Percentiles rank a stretch among this genome's conserved stretches.
Evolutionary conservation across 2,329 filamentous ascomycete genomes (phyloP).

Genomic region (Amylocarpus encephaloides): DNA sequence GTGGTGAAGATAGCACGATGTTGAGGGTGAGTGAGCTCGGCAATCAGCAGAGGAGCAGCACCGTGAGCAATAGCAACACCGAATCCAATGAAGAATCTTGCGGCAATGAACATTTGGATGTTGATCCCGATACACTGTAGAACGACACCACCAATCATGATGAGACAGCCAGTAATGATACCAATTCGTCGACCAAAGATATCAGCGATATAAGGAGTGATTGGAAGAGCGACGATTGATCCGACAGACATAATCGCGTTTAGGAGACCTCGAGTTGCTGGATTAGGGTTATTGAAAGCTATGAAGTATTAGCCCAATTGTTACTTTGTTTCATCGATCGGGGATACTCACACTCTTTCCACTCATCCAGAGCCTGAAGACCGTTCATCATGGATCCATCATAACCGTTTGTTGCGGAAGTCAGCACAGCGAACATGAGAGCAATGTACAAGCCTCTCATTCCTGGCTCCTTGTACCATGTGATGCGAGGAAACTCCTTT

Average conservation of each 20-base stretch:
- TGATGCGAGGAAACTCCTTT: constrained; percentile 32
- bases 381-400: constrained; percentile 42
- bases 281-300: constrained; percentile 30
- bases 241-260: constrained; percentile 44
- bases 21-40: constrained; percentile 43
- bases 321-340: background rate
- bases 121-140: constrained; percentile 36
- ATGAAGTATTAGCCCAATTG: constrained; percentile 26
- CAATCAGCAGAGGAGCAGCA: constrained; percentile 33
- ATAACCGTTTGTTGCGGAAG: constrained; percentile 44
- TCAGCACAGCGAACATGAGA: constrained; percentile 30
- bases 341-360: constrained; percentile 42
- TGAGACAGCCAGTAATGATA: constrained; percentile 40
- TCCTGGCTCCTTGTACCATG: constrained; percentile 49
- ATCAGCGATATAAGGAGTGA: constrained; percentile 44
- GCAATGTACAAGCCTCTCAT: constrained; percentile 50
- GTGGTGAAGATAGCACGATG: constrained; percentile 43
- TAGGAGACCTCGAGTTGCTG: constrained; percentile 38
- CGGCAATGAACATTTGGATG: constrained; percentile 39
- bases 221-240: constrained; percentile 40
- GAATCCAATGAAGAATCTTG: constrained; percentile 35
- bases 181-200: constrained; percentile 40
- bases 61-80: constrained; percentile 30
- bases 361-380: constrained; percentile 39
- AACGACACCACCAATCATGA: constrained; percentile 41